Evolutionary conservation across 192 early-diverging fungal genomes (phyloP), one percentile per base, ranked within the genome.

Genomic region (Coemansia guatemalensis): DNA sequence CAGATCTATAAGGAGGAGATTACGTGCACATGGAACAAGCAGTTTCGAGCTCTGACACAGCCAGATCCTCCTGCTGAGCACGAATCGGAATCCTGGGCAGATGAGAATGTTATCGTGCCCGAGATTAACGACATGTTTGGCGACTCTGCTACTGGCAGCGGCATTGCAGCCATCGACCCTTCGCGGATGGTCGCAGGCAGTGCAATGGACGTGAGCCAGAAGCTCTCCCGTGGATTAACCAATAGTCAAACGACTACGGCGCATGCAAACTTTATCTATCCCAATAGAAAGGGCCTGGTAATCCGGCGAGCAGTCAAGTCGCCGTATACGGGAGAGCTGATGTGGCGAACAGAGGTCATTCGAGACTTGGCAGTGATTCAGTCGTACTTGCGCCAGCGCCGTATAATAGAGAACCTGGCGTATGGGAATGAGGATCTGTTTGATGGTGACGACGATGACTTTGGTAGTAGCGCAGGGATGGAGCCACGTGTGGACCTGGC

Each of bases 1-100:
- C 88, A 92, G 65, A 93, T 95, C 5, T 98, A 98, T 74, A 85
- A 84, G 63, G 91, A 94, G 60, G 96, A 99, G 84, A 95, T 97
- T 59, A 85, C 87, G 22, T 81, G 93, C 20, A 97, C 97, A 50
- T 99, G 96, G 96, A 93, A 90, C 55, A 86, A 89, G 32, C 96
- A 99, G 69, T 86, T 86, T 48, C 55, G 71, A 41, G 78, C 91
- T 1, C 74, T 96, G 33, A 85, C 85, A 24, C 86, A 72, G n/a
- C 56, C 51, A 4, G 63, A 74, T 44, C 87, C 88, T 44, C 82
- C 83, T 23, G 53, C 49, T 1, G 49, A 52, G 47, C 67, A 33
- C 1, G 66, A 74, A 50, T 26, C 65, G 0, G 73, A 75, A n/a
- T 68, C 66, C 2, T 64, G 64, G 26, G 51, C 48, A 32, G 72